Evolutionary conservation across 2,329 filamentous ascomycete species (phyloP).

Genomic region (Scedosporium apiospermum): DNA sequence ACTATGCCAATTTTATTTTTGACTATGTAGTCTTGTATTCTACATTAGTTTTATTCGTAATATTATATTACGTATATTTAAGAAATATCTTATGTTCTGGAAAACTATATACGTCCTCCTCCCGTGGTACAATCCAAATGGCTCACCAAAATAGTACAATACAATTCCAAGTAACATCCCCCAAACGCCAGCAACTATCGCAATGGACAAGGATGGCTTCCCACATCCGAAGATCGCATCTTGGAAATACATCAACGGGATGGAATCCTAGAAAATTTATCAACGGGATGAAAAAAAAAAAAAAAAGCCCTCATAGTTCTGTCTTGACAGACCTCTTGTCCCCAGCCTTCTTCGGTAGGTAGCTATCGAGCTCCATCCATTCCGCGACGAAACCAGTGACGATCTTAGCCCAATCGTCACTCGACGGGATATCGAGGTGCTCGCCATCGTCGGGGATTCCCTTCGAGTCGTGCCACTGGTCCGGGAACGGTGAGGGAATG

Average conservation of each 20-base stretch:
- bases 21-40: too few relatives aligned
- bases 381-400: conserved; percentile 78
- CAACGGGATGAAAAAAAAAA: background rate
- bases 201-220: background rate
- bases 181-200: background rate
- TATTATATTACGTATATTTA: too few relatives aligned
- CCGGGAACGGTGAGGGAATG: conserved; percentile 75
- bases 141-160: background rate
- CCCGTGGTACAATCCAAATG: background rate
- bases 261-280: too few relatives aligned
- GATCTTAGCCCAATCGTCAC: conserved; percentile 82
- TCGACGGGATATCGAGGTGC: conserved; percentile 70
- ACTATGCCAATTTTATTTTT: too few relatives aligned
- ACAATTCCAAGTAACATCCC: background rate
- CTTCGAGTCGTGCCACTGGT: conserved; percentile 65
- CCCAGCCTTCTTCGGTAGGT: conserved; percentile 29
- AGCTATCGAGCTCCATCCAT: conserved; percentile 69
- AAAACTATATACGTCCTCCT: background rate
- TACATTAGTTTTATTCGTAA: too few relatives aligned
- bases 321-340: conserved; percentile 37
- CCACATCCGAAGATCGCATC: background rate
- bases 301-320: conserved; percentile 20
- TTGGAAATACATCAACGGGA: background rate
- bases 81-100: too few relatives aligned
- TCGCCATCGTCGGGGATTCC: conserved; percentile 67